A percentile compares a stretch with the other conserved stretches of the same genome.
Evolutionary conservation across 129 eudicot species (phyloP).

Genomic region (Erigeron canadensis): DNA sequence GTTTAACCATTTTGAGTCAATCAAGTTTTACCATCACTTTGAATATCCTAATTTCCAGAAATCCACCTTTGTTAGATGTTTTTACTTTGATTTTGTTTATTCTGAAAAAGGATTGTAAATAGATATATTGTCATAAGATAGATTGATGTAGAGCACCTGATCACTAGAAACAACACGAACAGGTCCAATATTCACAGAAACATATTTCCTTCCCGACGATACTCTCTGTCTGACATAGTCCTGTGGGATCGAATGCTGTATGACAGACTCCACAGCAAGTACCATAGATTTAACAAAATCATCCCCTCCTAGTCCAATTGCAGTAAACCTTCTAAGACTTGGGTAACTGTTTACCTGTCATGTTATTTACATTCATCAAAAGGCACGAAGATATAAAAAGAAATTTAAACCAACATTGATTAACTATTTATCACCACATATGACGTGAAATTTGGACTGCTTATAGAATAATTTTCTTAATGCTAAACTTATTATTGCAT

Average conservation of each 20-base stretch:
- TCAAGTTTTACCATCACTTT: background rate
- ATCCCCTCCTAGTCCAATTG: constrained; percentile 90
- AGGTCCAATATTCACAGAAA: constrained; percentile 91
- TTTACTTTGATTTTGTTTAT: background rate
- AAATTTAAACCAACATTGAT: background rate
- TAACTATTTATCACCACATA: background rate
- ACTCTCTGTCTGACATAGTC: constrained; percentile 74
- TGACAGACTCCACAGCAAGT: constrained; percentile 79
- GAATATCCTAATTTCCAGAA: background rate
- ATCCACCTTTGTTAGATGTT: background rate
- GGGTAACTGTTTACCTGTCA: constrained; percentile 75
- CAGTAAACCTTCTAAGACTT: constrained; percentile 79
- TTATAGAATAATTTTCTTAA: too few species aligned
- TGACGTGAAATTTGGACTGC: background rate
- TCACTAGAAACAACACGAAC: constrained; percentile 77
- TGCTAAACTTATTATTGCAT: too few species aligned
- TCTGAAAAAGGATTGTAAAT: background rate
- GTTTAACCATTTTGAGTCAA: background rate
- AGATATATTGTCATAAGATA: background rate
- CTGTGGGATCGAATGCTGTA: constrained; percentile 65
- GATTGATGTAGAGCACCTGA: constrained; percentile 43
- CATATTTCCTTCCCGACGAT: constrained; percentile 89
- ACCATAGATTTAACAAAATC: constrained; percentile 93
- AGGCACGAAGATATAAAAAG: too few species aligned
- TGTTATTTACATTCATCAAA: background rate